Evolutionary conservation across 305 asterid genomes (phyloP), one percentile per base, ranked within the genome.

Genomic region (Fraxinus floribunda): DNA sequence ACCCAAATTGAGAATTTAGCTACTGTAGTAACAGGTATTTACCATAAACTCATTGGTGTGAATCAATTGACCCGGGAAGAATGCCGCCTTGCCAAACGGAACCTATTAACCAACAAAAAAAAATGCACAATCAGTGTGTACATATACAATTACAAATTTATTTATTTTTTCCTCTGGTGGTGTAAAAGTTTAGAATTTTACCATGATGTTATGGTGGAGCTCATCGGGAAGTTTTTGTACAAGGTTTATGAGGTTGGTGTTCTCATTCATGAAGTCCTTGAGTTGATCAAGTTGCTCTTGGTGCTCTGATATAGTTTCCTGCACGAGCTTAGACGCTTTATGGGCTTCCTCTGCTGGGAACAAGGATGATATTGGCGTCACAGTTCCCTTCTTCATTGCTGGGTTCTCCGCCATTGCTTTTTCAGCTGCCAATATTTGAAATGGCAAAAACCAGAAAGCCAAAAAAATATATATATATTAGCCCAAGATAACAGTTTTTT

Each of bases 21-120:
- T 60, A 60, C 75, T 0, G 18, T 7, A 9, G 15, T 74, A 9
- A 78, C n/a, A 20, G 34, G 66, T 20, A 78, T 81, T 91, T 26
- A 95, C 98, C 99, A 87, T 77, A 60, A 93, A 90, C 79, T 95
- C 97, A 88, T 94, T 94, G 78, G 99, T 92, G 87, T 95, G 98
- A 86, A 94, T 88, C 89, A 95, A 84, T 78, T 87, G 91, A 18
- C 99, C 98, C 0, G 98, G 99, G 18, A 94, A 95, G 85, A 92
- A 95, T 0, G 98, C 99, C 4, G 97, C 99, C 86, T 90, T 90
- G 9, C 99, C 98, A 81, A 93, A 93, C 0, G 99, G 99, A 79
- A 94, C 98, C 98, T 93, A 83, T 34, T 49, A 68, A 87, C 71
- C 83, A 78, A 41, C 49, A 79, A 34, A 18, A 39, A 6, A 34